These are phyloP conservation scores for Saraca asoca DNA, from an alignment of 331 rosid genomes.

Conservation along the genomic window DNA sequence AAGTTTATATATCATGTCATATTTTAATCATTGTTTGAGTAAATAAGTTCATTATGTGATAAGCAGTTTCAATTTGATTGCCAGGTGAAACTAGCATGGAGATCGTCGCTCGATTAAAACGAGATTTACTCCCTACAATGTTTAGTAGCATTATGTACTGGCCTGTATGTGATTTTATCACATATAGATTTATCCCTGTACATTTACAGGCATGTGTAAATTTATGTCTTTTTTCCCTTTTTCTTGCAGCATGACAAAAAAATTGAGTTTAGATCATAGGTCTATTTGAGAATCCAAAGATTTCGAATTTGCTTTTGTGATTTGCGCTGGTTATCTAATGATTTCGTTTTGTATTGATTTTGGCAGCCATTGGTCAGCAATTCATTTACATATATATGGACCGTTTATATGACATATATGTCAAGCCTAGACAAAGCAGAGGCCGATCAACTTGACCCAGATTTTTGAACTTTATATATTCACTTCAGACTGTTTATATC, in stretches of 20 bases:
- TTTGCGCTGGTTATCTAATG: not conserved
- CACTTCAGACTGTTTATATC: no score
- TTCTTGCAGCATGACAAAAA: slow-evolving; percentile 1
- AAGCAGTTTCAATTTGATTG: slow-evolving; percentile 29
- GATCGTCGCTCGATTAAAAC: slow-evolving; percentile 67
- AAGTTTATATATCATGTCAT: not conserved
- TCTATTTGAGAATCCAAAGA: slow-evolving; percentile 6
- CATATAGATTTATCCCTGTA: slow-evolving; percentile 77
- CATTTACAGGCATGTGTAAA: slow-evolving; percentile 70
- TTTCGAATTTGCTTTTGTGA: not conserved
- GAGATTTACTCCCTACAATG: slow-evolving; percentile 79
- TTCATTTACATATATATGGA: slow-evolving; percentile 68
- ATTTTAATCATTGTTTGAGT: not conserved
- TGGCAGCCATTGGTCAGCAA: slow-evolving; percentile 44
- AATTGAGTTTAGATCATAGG: no score
- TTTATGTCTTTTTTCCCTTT: not conserved
- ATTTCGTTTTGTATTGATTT: no score
- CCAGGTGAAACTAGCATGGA: slow-evolving; percentile 75
- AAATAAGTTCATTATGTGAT: not conserved
- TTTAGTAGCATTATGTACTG: slow-evolving; percentile 75
- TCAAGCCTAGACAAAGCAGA: slow-evolving; percentile 51
- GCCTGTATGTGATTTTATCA: slow-evolving; percentile 84
- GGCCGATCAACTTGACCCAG: no score
- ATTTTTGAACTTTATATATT: no score
- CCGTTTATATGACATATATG: slow-evolving; percentile 76